Conservation (phyloP, 345 rosid species). For the Dipteronia dyeriana region DNA sequence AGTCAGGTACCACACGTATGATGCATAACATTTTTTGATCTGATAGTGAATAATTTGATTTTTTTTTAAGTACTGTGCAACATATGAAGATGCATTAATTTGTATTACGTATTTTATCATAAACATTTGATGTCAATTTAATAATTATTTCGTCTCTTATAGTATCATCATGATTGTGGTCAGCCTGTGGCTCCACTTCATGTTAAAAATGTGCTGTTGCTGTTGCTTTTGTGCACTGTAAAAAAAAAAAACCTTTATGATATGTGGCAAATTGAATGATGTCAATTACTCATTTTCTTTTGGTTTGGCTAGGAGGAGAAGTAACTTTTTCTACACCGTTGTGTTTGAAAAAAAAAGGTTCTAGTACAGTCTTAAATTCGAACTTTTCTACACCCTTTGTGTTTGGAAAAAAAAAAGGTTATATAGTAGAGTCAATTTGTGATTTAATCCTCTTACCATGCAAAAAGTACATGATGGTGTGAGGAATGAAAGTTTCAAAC, state of each 20-base stretch:
- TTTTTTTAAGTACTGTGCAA: neutral
- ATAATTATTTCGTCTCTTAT: neutral
- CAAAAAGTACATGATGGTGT: neutral
- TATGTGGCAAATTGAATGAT: neutral
- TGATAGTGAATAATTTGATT: neutral
- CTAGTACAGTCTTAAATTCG: no score
- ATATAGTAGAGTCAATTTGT: neutral
- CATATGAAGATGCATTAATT: neutral
- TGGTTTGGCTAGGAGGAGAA: neutral
- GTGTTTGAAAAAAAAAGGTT: constrained; percentile 3
- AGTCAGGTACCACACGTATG: neutral
- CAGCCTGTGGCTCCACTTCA: neutral
- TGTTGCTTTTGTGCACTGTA: neutral
- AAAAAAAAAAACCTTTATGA: neutral
- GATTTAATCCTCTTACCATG: neutral
- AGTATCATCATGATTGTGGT: no score
- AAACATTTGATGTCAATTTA: neutral
- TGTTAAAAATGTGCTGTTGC: neutral
- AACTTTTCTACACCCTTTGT: neutral
- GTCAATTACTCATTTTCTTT: neutral
- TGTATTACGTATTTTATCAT: neutral
- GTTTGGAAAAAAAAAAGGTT: constrained; percentile 5
- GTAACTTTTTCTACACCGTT: neutral
- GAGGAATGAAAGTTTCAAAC: neutral
- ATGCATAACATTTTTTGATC: neutral